Conservation (phyloP, 495 filamentous ascomycete species). For the Penicillium parvum region DNA sequence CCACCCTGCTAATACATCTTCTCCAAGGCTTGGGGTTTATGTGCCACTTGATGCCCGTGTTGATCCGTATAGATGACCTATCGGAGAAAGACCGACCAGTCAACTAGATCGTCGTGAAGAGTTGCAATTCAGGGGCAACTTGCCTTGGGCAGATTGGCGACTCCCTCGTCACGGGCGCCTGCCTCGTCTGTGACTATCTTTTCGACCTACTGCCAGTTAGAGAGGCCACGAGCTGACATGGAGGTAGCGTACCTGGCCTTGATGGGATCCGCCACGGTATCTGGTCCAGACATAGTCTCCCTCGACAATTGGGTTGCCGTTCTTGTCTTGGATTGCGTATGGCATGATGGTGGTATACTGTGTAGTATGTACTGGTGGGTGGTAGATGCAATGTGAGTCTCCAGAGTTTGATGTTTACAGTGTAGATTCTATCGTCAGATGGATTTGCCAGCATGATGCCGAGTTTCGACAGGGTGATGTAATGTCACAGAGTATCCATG, state of each 20-base stretch:
- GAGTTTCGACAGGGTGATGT: too few relatives aligned
- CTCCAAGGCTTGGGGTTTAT: slow-evolving; percentile 21
- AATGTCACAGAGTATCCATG: too few relatives aligned
- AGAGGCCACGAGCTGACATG: neutral
- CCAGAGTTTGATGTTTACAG: too few relatives aligned
- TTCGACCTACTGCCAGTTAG: slow-evolving; percentile 19
- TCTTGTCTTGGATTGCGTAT: slow-evolving; percentile 12
- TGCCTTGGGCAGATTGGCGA: slow-evolving; percentile 21
- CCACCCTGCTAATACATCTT: slow-evolving; percentile 11
- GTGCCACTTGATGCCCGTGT: slow-evolving; percentile 24
- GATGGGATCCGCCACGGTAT: slow-evolving; percentile 14
- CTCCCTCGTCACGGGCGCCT: slow-evolving; percentile 12
- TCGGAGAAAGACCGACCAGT: too few relatives aligned
- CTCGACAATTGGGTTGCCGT: slow-evolving; percentile 15
- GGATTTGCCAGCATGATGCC: too few relatives aligned
- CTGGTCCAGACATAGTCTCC: slow-evolving; percentile 17
- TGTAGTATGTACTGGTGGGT: too few relatives aligned
- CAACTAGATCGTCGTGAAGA: too few relatives aligned
- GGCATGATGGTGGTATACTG: slow-evolving; percentile 12
- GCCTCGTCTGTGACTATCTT: slow-evolving; percentile 19
- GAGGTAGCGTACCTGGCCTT: slow-evolving; percentile 19
- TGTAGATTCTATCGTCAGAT: too few relatives aligned
- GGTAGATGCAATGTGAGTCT: too few relatives aligned
- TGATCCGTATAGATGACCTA: slow-evolving; percentile 29
- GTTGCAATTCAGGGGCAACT: slow-evolving; percentile 5